Conservation (phyloP, 345 rosid genomes). For the Clausena lansium region DNA sequence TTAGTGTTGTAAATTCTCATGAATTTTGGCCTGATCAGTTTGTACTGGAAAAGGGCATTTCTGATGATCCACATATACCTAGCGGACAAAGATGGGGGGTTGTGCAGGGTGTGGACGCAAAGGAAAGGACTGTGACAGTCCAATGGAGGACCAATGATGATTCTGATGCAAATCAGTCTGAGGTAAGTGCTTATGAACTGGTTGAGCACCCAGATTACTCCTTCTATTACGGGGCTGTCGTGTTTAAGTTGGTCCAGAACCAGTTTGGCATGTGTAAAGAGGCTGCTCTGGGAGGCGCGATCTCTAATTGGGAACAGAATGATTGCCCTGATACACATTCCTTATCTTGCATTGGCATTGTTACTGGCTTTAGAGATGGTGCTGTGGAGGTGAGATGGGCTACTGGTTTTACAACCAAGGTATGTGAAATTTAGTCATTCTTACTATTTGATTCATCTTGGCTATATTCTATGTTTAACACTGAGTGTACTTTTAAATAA, state of each 20-base stretch:
- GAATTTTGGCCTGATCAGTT: slow-evolving; percentile 94
- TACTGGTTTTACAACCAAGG: slow-evolving; percentile 59
- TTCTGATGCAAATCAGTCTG: slow-evolving; percentile 31
- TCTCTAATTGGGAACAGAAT: slow-evolving; percentile 17
- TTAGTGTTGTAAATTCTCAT: slow-evolving; percentile 58
- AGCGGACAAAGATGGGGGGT: slow-evolving; percentile 64
- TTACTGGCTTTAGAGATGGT: slow-evolving; percentile 70
- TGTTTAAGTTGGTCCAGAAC: slow-evolving; percentile 40
- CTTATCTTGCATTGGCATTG: slow-evolving; percentile 67
- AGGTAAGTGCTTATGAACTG: slow-evolving; percentile 85
- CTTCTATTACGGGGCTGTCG: slow-evolving; percentile 69
- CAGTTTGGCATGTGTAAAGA: slow-evolving; percentile 16
- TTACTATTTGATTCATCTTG: neutral
- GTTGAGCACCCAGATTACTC: slow-evolving; percentile 82
- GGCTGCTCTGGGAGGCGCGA: slow-evolving; percentile 20
- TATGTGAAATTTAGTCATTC: slow-evolving; percentile 26
- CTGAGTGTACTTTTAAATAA: neutral
- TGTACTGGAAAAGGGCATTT: slow-evolving; percentile 60
- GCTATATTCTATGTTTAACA: neutral
- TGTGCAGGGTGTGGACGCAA: slow-evolving; percentile 61
- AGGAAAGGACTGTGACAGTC: slow-evolving; percentile 74
- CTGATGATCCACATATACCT: slow-evolving; percentile 37
- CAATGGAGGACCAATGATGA: slow-evolving; percentile 49
- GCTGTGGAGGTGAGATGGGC: slow-evolving; percentile 82
- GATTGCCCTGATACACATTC: slow-evolving; percentile 28